Evolutionary conservation across 768 basidiomycete genomes (phyloP).

Genomic region (Pulveroboletus sp.): DNA sequence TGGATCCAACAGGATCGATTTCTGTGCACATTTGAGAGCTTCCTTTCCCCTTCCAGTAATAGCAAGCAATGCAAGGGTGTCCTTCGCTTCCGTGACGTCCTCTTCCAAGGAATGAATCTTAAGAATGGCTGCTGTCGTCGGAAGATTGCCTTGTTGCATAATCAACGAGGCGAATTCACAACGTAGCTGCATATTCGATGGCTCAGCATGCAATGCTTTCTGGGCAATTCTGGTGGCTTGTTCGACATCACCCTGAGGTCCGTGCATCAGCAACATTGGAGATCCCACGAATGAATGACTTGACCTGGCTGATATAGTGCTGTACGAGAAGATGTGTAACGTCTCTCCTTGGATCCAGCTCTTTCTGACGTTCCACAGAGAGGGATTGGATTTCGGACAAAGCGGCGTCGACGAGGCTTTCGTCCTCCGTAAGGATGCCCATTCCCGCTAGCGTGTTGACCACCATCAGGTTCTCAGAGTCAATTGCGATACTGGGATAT

Average conservation of each 20-base stretch:
- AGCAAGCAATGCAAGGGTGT: constrained; percentile 47
- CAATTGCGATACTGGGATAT: constrained; percentile 58
- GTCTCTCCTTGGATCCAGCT: constrained; percentile 65
- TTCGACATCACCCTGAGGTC: constrained; percentile 40
- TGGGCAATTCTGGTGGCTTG: constrained; percentile 53
- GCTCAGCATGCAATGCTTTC: constrained; percentile 53
- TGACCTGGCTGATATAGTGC: constrained; percentile 70
- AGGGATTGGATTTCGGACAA: constrained; percentile 74
- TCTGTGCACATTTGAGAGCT: constrained; percentile 48
- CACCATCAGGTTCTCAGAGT: constrained; percentile 74
- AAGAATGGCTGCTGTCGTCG: constrained; percentile 46
- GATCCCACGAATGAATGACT: constrained; percentile 5
- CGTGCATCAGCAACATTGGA: background rate
- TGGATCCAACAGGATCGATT: constrained; percentile 53
- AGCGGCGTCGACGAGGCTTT: constrained; percentile 78
- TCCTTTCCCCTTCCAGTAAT: constrained; percentile 36
- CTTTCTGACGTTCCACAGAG: constrained; percentile 57
- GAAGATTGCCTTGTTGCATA: constrained; percentile 42
- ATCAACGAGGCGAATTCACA: constrained; percentile 52
- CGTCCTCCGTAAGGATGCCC: constrained; percentile 77
- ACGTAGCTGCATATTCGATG: constrained; percentile 44
- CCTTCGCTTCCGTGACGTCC: constrained; percentile 34
- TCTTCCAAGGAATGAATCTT: constrained; percentile 27
- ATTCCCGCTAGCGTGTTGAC: constrained; percentile 86
- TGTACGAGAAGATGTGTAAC: constrained; percentile 69